Percentiles rank a stretch among this genome's conserved stretches.
Conservation (phyloP, 202 grass and related monocot genomes). For the Hordeum pubiflorum region DNA sequence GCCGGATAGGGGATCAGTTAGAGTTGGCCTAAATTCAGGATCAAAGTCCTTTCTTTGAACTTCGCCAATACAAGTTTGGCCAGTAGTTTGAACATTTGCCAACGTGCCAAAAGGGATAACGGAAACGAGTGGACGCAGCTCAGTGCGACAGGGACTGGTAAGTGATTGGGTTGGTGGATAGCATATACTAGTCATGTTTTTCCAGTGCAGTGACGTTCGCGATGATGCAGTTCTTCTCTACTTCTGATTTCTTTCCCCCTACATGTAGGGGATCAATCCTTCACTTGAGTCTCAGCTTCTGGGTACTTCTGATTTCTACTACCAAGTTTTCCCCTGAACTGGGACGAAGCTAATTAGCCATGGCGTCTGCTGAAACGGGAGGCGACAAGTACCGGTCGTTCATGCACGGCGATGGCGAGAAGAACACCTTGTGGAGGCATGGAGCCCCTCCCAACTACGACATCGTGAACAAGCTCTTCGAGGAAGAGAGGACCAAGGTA, state of each 20-base stretch:
- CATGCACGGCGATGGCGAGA: constrained; percentile 56
- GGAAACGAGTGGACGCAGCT: not conserved
- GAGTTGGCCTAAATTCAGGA: no score
- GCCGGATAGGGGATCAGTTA: no score
- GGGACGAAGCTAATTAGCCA: not conserved
- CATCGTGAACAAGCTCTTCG: constrained; percentile 67
- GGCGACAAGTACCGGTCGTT: constrained; percentile 62
- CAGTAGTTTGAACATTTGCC: not conserved
- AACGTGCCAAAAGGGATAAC: not conserved
- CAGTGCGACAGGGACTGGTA: not conserved
- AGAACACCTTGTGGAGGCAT: constrained; percentile 45
- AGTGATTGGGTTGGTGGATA: not conserved
- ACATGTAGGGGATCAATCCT: not conserved
- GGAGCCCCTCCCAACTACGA: constrained; percentile 69
- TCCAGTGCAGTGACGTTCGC: not conserved
- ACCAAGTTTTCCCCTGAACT: not conserved
- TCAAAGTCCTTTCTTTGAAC: no score
- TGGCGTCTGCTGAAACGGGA: not conserved
- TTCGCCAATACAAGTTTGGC: no score
- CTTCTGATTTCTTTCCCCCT: not conserved
- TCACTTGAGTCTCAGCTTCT: not conserved
- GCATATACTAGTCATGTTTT: not conserved
- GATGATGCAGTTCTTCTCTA: not conserved
- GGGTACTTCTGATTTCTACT: not conserved
- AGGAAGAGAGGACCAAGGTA: constrained; percentile 60